Evolutionary conservation across 192 early-diverging fungal species (phyloP).

Genomic region (Irineochytrium annulatum): DNA sequence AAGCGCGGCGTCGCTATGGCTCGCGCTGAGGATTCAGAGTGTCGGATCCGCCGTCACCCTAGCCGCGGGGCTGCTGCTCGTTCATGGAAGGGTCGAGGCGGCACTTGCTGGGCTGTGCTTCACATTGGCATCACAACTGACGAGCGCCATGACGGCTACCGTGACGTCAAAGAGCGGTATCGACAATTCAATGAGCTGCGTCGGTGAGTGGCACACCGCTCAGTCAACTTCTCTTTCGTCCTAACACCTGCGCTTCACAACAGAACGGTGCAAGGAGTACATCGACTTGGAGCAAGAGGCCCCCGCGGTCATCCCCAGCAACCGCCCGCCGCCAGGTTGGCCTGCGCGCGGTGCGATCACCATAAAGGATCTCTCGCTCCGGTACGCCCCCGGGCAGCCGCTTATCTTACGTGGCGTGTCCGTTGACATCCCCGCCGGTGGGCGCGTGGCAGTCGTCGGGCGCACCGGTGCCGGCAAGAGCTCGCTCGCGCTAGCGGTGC

Average conservation of each 20-base stretch:
- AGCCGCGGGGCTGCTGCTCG: conserved; percentile 62
- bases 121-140: conserved; percentile 71
- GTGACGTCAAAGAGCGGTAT: conserved; percentile 40
- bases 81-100: conserved; percentile 57
- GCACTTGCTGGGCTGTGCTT: conserved; percentile 77
- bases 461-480: conserved; percentile 74
- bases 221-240: conserved; percentile 72
- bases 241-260: conserved; percentile 66
- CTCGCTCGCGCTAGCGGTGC: conserved; percentile 61
- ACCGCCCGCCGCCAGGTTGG: conserved; percentile 29
- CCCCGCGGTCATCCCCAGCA: conserved; percentile 47
- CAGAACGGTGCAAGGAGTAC: conserved; percentile 82
- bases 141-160: conserved; percentile 64
- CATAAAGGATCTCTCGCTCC: conserved; percentile 27
- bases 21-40: conserved; percentile 17
- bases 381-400: conserved; percentile 41
- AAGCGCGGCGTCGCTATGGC: conserved; percentile 17
- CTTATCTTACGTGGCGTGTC: conserved; percentile 25
- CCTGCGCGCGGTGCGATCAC: conserved; percentile 28
- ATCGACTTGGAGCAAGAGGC: conserved; percentile 75
- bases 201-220: conserved; percentile 31
- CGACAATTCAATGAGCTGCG: conserved; percentile 13
- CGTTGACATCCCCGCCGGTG: conserved; percentile 27
- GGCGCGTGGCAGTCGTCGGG: conserved; percentile 45
- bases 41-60: conserved; percentile 39